These are phyloP conservation scores for Ustilago hordei DNA, from an alignment of 1,284 basidiomycete genomes.

Conservation along the genomic window DNA sequence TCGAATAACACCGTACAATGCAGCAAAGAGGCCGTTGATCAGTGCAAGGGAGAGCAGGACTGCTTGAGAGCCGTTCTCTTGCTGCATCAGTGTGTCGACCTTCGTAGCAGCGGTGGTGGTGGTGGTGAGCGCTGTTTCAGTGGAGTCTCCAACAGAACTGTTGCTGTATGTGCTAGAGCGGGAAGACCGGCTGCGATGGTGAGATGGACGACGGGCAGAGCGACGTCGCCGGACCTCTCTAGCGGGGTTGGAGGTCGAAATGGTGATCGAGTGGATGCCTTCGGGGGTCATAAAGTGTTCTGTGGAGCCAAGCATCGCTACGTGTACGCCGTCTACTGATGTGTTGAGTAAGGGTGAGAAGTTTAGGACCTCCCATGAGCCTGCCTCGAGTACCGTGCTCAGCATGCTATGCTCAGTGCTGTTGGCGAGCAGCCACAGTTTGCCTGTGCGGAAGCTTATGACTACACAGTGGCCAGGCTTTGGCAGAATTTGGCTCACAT, in stretches of 20 bases:
- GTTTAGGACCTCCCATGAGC: conserved; percentile 34
- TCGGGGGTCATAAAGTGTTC: conserved; percentile 34
- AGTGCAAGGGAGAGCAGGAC: conserved; percentile 27
- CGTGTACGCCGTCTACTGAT: conserved; percentile 14
- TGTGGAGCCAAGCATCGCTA: conserved; percentile 22
- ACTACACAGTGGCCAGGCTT: conserved; percentile 14
- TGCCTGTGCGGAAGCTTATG: conserved; percentile 23
- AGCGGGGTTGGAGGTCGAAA: conserved; percentile 6
- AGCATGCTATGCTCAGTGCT: neutral
- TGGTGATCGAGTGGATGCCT: conserved; percentile 10
- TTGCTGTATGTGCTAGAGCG: conserved; percentile 13
- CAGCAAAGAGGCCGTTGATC: conserved; percentile 29
- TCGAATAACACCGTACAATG: conserved; percentile 17
- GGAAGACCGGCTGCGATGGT: conserved; percentile 22
- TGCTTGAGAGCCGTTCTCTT: conserved; percentile 9
- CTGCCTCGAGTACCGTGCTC: conserved; percentile 8
- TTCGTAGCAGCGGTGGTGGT: neutral
- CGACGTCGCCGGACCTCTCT: conserved; percentile 16
- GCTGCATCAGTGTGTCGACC: conserved; percentile 12
- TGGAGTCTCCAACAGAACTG: neutral
- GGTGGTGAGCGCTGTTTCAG: conserved; percentile 5
- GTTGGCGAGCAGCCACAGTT: conserved; percentile 10
- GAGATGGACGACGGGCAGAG: conserved; percentile 14
- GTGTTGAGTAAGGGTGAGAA: conserved; percentile 19
- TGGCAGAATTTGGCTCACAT: conserved; percentile 11